Evolutionary conservation across 208 protist species (phyloP).

Genomic region (Kentomonas sorsogonicus): DNA sequence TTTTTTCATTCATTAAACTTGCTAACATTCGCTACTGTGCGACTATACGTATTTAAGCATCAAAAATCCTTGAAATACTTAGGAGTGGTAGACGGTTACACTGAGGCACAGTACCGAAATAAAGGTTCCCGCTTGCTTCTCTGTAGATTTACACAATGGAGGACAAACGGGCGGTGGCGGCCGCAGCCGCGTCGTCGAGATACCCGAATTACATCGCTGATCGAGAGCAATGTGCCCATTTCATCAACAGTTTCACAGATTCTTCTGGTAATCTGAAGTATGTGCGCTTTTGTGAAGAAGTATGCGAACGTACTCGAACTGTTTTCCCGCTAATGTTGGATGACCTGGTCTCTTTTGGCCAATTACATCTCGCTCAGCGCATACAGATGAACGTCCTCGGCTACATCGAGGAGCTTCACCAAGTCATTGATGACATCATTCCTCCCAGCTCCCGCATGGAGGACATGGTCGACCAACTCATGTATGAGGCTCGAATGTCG

Average conservation of each 20-base stretch:
- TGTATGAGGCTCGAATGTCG: conserved; percentile 48
- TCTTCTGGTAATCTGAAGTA: conserved; percentile 47
- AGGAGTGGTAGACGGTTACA: no score
- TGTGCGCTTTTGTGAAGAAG: conserved; percentile 25
- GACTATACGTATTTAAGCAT: no score
- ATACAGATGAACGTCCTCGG: conserved; percentile 86
- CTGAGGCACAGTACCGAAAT: no score
- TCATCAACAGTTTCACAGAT: conserved; percentile 65
- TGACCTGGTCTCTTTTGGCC: conserved; percentile 58
- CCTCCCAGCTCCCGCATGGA: conserved; percentile 30
- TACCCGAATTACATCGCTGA: conserved; percentile 83
- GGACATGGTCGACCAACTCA: conserved; percentile 74
- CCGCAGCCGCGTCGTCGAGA: conserved; percentile 59
- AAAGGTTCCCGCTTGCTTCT: background rate
- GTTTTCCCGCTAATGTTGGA: conserved; percentile 57
- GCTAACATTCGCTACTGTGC: no score
- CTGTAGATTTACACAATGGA: conserved; percentile 4
- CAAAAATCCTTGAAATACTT: no score
- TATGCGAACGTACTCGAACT: conserved; percentile 34
- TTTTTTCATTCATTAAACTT: no score
- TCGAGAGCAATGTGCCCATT: conserved; percentile 59
- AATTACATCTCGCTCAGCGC: conserved; percentile 67
- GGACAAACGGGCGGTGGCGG: conserved; percentile 34
- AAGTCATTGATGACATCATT: conserved; percentile 67
- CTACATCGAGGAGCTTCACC: conserved; percentile 76